phyloP scores from a whole-genome alignment of 2,329 filamentous ascomycete genomes.

The Epichloe uncinata region DNA sequence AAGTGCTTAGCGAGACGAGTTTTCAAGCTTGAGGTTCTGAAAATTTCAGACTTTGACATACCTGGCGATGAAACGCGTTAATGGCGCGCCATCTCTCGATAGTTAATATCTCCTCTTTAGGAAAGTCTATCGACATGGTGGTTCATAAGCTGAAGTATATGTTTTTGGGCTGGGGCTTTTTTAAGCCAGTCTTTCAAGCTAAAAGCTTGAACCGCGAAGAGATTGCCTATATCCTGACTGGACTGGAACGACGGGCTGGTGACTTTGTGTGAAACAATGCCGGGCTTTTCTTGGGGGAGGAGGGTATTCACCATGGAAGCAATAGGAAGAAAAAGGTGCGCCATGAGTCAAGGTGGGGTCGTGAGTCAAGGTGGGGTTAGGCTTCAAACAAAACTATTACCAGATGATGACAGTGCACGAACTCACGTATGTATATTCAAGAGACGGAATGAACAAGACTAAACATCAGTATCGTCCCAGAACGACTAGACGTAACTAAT shows the following conservation, averaged over 20 bases:
- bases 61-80: conserved; percentile 77
- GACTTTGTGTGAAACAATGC: neutral
- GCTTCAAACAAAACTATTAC: too few species aligned
- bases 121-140: conserved; percentile 83
- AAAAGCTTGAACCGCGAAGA: neutral
- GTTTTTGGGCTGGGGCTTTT: neutral
- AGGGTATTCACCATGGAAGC: neutral
- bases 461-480: neutral
- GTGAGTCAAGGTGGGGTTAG: neutral
- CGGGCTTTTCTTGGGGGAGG: neutral
- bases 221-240: neutral
- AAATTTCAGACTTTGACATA: conserved; percentile 20
- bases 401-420: neutral
- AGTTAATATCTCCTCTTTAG: conserved; percentile 76
- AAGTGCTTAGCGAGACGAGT: neutral
- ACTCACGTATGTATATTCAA: neutral
- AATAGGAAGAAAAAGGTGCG: neutral
- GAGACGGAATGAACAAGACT: too few species aligned
- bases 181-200: neutral
- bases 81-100: conserved; percentile 84
- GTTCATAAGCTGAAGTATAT: conserved; percentile 3
- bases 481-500: neutral
- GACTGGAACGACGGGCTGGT: neutral
- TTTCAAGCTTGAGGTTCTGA: neutral
- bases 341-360: conserved; percentile 3